A percentile compares a stretch with the other conserved stretches of the same genome.
Conservation (phyloP, 2,329 filamentous ascomycete genomes). For the Dothideomycetes sp. region DNA sequence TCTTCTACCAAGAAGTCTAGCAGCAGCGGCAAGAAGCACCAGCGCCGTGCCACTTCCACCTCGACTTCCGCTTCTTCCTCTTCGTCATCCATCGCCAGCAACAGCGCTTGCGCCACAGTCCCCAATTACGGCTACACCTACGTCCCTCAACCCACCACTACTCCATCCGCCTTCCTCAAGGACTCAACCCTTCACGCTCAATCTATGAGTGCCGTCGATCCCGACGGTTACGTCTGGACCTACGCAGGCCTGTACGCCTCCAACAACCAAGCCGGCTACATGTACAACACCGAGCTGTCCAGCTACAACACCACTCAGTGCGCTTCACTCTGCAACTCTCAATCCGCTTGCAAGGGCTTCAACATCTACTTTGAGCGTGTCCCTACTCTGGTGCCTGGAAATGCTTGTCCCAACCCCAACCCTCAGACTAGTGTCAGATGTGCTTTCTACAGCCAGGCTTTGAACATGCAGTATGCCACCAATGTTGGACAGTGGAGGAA, state of each 20-base stretch:
- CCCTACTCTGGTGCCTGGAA: constrained; percentile 24
- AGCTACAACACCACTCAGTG: constrained; percentile 25
- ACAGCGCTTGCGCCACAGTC: not conserved
- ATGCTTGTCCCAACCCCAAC: constrained; percentile 27
- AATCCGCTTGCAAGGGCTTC: constrained; percentile 26
- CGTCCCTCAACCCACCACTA: constrained; percentile 5
- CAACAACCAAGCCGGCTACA: constrained; percentile 9
- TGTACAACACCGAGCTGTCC: constrained; percentile 24
- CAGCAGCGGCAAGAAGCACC: constrained; percentile 6
- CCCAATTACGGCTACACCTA: constrained; percentile 7
- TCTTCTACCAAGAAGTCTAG: constrained; percentile 2
- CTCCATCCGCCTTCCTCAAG: constrained; percentile 11
- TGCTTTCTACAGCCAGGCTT: constrained; percentile 29
- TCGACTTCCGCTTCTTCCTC: constrained; percentile 10
- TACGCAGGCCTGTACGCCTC: constrained; percentile 16
- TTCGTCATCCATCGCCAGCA: constrained; percentile 6
- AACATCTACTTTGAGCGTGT: constrained; percentile 29
- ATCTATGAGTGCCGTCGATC: constrained; percentile 14
- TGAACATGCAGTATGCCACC: constrained; percentile 22
- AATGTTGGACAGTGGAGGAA: constrained; percentile 22
- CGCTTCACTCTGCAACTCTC: constrained; percentile 25
- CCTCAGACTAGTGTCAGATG: constrained; percentile 32
- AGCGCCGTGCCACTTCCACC: constrained; percentile 5
- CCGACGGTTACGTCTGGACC: constrained; percentile 22
- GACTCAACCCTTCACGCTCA: constrained; percentile 2